A percentile compares a stretch with the other conserved stretches of the same genome.
Conservation (phyloP, 1,284 basidiomycete genomes). For the Butyriboletus pseudospeciosus region DNA sequence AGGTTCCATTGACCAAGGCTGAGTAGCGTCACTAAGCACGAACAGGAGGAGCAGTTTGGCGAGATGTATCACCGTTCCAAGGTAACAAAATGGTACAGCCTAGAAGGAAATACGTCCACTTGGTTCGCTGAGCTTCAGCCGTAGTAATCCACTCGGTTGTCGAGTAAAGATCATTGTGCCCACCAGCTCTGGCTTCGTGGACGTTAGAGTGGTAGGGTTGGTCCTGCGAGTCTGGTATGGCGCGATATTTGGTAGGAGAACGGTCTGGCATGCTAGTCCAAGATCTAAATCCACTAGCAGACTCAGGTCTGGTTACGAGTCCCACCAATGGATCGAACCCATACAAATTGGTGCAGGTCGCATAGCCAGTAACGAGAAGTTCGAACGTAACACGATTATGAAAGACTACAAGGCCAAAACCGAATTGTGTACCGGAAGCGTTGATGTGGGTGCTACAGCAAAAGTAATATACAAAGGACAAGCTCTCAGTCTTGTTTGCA, state of each 20-base stretch:
- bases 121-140: slow-evolving; percentile 34
- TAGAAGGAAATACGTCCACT: slow-evolving; percentile 61
- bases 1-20: slow-evolving; percentile 73
- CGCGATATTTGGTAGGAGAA: neutral
- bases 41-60: neutral
- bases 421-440: too few relatives aligned
- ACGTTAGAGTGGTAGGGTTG: neutral
- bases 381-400: neutral
- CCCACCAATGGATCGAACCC: neutral
- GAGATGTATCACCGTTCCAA: slow-evolving; percentile 61
- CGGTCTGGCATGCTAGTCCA: neutral
- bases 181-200: neutral
- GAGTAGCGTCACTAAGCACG: neutral
- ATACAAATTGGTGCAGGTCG: neutral
- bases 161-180: neutral
- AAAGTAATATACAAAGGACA: neutral
- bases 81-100: slow-evolving; percentile 68
- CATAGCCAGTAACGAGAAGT: neutral
- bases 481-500: neutral
- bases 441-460: neutral
- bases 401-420: too few relatives aligned
- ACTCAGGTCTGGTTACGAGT: too few relatives aligned
- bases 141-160: neutral
- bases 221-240: slow-evolving; percentile 9
- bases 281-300: neutral